These are phyloP conservation scores for Triticum timopheevii DNA, from an alignment of 176 grass and related monocot genomes.

Conservation along the genomic window DNA sequence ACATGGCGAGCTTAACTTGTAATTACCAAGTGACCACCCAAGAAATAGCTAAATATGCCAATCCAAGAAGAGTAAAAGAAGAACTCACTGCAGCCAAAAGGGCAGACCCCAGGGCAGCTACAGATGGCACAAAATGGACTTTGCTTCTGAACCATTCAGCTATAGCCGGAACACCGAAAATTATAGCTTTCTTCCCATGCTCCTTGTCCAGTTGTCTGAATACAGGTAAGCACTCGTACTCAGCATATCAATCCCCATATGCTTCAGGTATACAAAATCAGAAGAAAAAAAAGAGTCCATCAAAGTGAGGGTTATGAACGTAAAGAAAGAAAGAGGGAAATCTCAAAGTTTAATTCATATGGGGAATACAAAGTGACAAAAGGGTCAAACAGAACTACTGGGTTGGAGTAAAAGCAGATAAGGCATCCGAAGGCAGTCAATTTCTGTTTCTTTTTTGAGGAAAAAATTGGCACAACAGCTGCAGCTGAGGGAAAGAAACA, in stretches of 20 bases:
- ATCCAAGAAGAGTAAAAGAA: no score
- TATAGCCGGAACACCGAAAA: neutral
- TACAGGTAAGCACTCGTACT: neutral
- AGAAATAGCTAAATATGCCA: no score
- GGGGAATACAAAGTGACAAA: neutral
- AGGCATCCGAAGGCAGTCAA: neutral
- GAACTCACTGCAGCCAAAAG: no score
- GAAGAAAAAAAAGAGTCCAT: neutral
- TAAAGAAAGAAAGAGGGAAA: neutral
- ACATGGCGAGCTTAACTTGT: no score
- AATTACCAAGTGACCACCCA: no score
- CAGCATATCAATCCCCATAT: neutral
- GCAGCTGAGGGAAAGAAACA: neutral
- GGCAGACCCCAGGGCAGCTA: no score
- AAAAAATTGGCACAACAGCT: neutral
- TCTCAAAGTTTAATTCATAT: neutral
- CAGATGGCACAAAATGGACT: neutral
- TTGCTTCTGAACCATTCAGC: neutral
- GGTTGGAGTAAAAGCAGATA: neutral
- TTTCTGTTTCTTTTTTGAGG: neutral
- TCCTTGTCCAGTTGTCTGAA: neutral
- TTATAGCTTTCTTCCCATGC: neutral
- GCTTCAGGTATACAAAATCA: neutral
- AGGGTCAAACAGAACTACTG: neutral
- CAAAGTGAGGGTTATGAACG: neutral